Percentiles rank a stretch among this genome's conserved stretches.
These are phyloP conservation scores for Periconia sp. DNA, from an alignment of 2,329 filamentous ascomycete genomes.

Conservation along the genomic window DNA sequence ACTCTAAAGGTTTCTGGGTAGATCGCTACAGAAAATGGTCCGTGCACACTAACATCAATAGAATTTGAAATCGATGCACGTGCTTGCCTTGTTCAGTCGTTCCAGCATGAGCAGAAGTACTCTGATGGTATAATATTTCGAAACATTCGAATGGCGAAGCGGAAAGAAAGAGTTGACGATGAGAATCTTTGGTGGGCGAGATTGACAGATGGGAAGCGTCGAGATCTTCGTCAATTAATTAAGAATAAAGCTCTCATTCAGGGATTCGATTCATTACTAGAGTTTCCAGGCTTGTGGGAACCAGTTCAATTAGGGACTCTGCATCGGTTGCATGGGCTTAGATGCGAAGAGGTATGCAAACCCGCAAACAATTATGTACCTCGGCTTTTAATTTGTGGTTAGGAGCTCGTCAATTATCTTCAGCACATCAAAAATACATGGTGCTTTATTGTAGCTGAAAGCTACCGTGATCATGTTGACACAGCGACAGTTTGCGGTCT, in stretches of 20 bases:
- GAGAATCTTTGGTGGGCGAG: constrained; percentile 16
- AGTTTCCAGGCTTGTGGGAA: too few relatives aligned
- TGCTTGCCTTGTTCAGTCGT: constrained; percentile 1
- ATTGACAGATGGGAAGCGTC: constrained; percentile 10
- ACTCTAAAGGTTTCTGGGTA: background rate
- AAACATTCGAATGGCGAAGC: constrained; percentile 11
- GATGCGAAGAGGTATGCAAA: too few relatives aligned
- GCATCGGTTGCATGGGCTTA: too few relatives aligned
- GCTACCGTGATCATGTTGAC: too few relatives aligned
- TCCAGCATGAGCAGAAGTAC: constrained; percentile 13
- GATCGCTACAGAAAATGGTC: too few relatives aligned
- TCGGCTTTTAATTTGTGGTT: too few relatives aligned
- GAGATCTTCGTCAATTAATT: constrained; percentile 15
- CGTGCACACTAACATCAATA: background rate
- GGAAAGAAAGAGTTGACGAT: background rate
- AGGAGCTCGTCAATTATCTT: too few relatives aligned
- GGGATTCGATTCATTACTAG: background rate
- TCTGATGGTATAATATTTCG: constrained; percentile 17
- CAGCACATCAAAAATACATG: too few relatives aligned
- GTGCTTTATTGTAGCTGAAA: too few relatives aligned
- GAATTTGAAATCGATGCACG: background rate
- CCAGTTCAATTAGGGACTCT: too few relatives aligned
- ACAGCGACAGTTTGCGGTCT: too few relatives aligned
- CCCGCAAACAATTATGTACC: too few relatives aligned
- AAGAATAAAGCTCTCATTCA: constrained; percentile 4